Conservation (phyloP, 495 filamentous ascomycete species). For the Annulohypoxylon stygium region DNA sequence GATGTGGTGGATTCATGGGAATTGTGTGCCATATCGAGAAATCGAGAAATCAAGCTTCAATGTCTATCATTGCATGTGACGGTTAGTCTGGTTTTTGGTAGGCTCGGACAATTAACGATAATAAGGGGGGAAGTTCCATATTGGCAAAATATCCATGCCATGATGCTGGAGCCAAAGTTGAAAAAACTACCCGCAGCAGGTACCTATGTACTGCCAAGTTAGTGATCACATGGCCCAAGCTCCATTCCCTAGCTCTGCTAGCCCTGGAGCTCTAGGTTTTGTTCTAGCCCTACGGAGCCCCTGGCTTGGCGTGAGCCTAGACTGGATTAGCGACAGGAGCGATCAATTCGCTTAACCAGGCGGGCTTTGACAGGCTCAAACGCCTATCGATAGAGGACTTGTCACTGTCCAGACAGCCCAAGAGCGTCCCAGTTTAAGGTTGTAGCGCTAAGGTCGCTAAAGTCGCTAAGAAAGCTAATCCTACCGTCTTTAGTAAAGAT, state of each 20-base stretch:
- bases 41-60: background rate
- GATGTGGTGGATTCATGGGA: conserved; percentile 1
- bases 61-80: conserved; percentile 14
- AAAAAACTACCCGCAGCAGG: background rate
- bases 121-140: background rate
- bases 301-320: conserved; percentile 32
- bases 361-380: background rate
- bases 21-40: background rate
- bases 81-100: background rate
- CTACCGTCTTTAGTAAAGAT: background rate
- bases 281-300: conserved; percentile 31
- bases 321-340: conserved; percentile 40
- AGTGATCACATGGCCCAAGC: conserved; percentile 40
- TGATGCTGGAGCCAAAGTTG: background rate
- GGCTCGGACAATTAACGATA: conserved; percentile 11
- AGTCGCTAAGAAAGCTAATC: conserved; percentile 24
- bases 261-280: background rate
- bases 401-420: background rate
- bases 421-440: conserved; percentile 19
- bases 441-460: conserved; percentile 33
- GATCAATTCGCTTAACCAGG: conserved; percentile 27
- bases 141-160: background rate
- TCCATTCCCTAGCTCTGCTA: conserved; percentile 29
- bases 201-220: background rate
- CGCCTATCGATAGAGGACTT: conserved; percentile 23